Evolutionary conservation across 768 basidiomycete species (phyloP).

Genomic region (Cyathus striatus): DNA sequence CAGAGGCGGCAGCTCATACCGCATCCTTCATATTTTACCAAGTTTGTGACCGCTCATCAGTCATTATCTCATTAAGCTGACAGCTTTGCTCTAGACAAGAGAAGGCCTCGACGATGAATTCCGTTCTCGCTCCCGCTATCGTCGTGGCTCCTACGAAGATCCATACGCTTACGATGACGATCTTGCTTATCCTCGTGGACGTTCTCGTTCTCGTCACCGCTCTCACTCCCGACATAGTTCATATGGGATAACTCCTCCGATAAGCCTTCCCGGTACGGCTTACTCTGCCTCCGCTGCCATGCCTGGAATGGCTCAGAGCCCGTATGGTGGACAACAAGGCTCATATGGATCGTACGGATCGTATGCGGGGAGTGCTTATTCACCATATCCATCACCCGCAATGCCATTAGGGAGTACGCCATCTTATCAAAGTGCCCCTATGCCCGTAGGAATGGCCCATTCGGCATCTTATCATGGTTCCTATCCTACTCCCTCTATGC

Average conservation of each 20-base stretch:
- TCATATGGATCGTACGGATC: slow-evolving; percentile 18
- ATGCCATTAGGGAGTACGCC: slow-evolving; percentile 17
- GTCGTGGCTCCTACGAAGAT: slow-evolving; percentile 24
- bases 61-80: slow-evolving; percentile 3
- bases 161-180: slow-evolving; percentile 35
- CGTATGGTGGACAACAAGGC: slow-evolving; percentile 11
- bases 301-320: slow-evolving; percentile 10
- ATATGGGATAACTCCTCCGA: slow-evolving; percentile 12
- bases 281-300: slow-evolving; percentile 8
- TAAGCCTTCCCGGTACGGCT: slow-evolving; percentile 14
- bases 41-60: slow-evolving; percentile 23
- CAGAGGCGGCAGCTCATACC: slow-evolving; percentile 66
- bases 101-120: slow-evolving; percentile 29
- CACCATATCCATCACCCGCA: slow-evolving; percentile 13
- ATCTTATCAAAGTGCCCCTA: slow-evolving; percentile 20
- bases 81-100: slow-evolving; percentile 19
- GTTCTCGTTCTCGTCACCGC: slow-evolving; percentile 26
- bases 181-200: slow-evolving; percentile 16
- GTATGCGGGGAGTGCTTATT: slow-evolving; percentile 6
- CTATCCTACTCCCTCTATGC: neutral
- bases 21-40: slow-evolving; percentile 55
- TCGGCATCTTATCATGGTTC: slow-evolving; percentile 2
- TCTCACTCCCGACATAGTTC: slow-evolving; percentile 33
- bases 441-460: slow-evolving; percentile 8
- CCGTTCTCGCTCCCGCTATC: slow-evolving; percentile 26